Evolutionary conservation across 2,329 filamentous ascomycete species (phyloP).

Genomic region (Arthroderma uncinatum): DNA sequence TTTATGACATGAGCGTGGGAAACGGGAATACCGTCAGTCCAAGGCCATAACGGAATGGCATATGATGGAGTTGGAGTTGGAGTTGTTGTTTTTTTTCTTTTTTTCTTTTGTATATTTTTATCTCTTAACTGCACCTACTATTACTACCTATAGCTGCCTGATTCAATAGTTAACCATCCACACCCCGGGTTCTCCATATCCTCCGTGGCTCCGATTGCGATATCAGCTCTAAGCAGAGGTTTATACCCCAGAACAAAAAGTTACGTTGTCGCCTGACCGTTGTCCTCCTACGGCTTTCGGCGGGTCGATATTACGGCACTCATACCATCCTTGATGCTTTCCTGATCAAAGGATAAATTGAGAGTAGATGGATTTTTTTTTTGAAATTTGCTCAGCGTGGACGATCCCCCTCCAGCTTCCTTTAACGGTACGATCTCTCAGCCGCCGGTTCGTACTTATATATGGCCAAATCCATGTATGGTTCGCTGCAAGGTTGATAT

Average conservation of each 20-base stretch:
- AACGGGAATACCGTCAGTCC: neutral
- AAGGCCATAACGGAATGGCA: neutral
- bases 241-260: neutral
- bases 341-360: neutral
- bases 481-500: neutral
- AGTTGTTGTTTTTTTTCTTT: neutral
- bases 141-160: neutral
- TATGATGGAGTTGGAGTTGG: neutral
- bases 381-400: neutral
- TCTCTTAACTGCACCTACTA: neutral
- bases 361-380: neutral
- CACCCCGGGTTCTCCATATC: neutral
- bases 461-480: conserved; percentile 4
- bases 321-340: neutral
- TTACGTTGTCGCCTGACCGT: neutral
- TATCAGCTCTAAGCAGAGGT: neutral
- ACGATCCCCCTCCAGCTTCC: neutral
- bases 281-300: neutral
- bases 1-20: neutral
- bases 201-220: neutral
- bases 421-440: neutral
- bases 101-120: neutral
- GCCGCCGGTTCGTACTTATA: neutral
- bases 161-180: neutral
- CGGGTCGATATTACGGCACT: neutral